Evolutionary conservation across 2,329 filamentous ascomycete genomes (phyloP), one percentile per base, ranked within the genome.

Genomic region (Ophiosphaerella herpotricha): DNA sequence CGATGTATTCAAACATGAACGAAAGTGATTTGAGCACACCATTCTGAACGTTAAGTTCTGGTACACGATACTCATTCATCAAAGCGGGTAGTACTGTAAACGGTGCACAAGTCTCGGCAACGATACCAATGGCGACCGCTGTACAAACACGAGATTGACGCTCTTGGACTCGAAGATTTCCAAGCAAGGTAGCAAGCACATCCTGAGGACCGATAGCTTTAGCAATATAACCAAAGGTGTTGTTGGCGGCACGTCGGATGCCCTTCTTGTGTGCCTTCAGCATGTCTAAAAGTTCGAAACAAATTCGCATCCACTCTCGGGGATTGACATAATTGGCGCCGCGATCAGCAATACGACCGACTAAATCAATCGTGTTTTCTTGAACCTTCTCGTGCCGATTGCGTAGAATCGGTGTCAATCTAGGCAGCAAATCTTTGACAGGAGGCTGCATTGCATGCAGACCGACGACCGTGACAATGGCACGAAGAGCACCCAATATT

Each of bases 211-310:
- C 94, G 66, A 99, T 99, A 52, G 94, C 94, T 77, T 99, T 99
- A 71, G 94, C 94, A 67, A 99, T 99, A 82, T 97, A 99, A 73
- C 94, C 94, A 67, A 99, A 99, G 0, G 94, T 99, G 80, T 99
- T 99, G 84, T 99, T 99, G 64, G 94, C 95, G 18, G 94, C 94
- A 74, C 94, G 88, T 59, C 94, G 89, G 63, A 99, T 99, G 59
- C 94, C 95, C 82, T 99, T 99, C 78, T 99, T 99, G 81, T 99
- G 94, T 6, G 94, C 94, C 77, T 99, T 99, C 67, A 99, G 84
- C 94, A 99, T 99, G 76, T 99, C 94, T 26, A 99, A 85, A 46
- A 99, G 81, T 78, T 99, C 94, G 75, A 99, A 99, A 78, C 94
- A 99, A 73, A 99, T 99, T 72, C 94, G 87, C 95, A 99, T 99